Base-by-base conservation (phyloP, 345 rosid genomes). In the Noccaea caerulescens region DNA sequence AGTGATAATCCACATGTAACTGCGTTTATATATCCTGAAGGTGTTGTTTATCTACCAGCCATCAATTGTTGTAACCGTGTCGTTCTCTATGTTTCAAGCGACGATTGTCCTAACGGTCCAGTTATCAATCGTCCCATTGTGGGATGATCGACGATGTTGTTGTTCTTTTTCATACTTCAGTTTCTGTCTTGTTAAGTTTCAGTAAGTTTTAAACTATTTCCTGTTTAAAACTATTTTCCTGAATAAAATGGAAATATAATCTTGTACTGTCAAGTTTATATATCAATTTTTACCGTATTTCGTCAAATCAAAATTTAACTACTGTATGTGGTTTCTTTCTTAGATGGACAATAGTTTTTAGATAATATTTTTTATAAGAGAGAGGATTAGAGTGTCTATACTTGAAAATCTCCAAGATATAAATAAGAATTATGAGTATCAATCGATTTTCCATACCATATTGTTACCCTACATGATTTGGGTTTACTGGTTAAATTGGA, bases 1-100 rank as follows among this genome's bases (percentile, higher is more conserved):
- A 33, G 9, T 36, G 52, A 60, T 10, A 71, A 71, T 50, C 68
- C 75, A 25, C 3, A 10, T 6, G 75, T 71, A 8, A 30, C 25
- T 6, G 68, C 75, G 3, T 25, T n/a, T 25, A 50, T 69, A n/a
- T 70, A 71, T 12, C 59, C 59, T 45, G 1, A 2, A 50, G 68
- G 10, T 23, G 42, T 25, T 27, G 33, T 60, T 30, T 59, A 47
- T 41, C 5, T 71, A 1, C 60, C 53, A 14, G 18, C 58, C 11
- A 59, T 69, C 47, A 69, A 1, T 39, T 71, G 75, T 30, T 71
- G 75, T n/a, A 71, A 71, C 53, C 61, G 75, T 38, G 75, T 71
- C 23, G 0, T 71, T 33, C 68, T 71, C 50, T 50, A 30, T 30
- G 75, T 71, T 30, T 61, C 75, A 0, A 4, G 16, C 4, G 60